Evolutionary conservation across 805 yeast genomes (phyloP).

Genomic region (Phaffomyces thermotolerans): DNA sequence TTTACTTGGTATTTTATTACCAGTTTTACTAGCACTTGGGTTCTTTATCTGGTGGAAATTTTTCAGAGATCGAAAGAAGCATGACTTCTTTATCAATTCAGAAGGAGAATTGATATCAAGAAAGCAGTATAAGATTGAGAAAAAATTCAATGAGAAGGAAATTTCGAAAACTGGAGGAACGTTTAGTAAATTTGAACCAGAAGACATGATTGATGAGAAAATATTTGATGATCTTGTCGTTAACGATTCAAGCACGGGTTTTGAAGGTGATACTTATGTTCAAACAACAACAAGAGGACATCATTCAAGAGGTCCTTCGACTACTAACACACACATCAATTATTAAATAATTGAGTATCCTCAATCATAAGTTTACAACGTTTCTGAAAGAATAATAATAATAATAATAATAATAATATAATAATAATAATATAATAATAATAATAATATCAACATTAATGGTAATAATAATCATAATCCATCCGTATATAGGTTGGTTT

Average conservation of each 20-base stretch:
- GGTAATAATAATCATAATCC: too few relatives aligned
- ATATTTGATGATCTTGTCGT: slow-evolving; percentile 22
- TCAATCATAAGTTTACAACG: neutral
- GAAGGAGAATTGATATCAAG: slow-evolving; percentile 22
- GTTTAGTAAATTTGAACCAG: slow-evolving; percentile 9
- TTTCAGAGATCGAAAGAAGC: slow-evolving; percentile 8
- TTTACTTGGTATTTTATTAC: slow-evolving; percentile 64
- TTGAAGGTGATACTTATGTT: slow-evolving; percentile 17
- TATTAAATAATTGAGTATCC: too few relatives aligned
- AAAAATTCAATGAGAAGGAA: neutral
- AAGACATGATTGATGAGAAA: slow-evolving; percentile 23
- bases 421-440: too few relatives aligned
- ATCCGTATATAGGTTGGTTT: too few relatives aligned
- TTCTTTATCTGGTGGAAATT: slow-evolving; percentile 9
- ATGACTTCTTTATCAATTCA: slow-evolving; percentile 17
- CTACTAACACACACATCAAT: slow-evolving; percentile 5
- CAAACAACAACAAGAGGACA: slow-evolving; percentile 1
- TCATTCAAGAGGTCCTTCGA: slow-evolving; percentile 3
- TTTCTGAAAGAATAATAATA: too few relatives aligned
- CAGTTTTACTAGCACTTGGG: slow-evolving; percentile 30
- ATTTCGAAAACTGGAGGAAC: neutral
- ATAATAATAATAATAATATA: too few relatives aligned
- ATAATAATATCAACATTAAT: too few relatives aligned
- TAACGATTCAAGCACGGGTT: slow-evolving; percentile 7
- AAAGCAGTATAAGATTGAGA: neutral